Base-by-base conservation (phyloP, 108 stramenopile genomes). In the Skeletonema costatum region DNA sequence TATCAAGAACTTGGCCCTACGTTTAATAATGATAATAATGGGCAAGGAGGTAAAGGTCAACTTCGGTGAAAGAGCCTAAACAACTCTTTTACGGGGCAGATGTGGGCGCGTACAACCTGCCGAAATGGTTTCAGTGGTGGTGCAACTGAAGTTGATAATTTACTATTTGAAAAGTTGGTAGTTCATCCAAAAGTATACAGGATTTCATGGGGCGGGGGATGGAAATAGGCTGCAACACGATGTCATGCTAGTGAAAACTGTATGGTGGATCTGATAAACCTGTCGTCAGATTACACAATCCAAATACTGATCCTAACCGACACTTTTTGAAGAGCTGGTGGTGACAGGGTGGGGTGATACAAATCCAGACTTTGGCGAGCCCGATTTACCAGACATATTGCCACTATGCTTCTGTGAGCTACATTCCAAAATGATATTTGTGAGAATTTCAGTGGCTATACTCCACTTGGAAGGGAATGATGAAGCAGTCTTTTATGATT, bases 211-310 rank as follows among this genome's bases (percentile, higher is more conserved):
- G 19, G 53, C 53, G 7, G 21, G 25, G 25, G 25, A 56, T 56
- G 64, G 46, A 16, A 29, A 63, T 44, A 46, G 35, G 1, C 63
- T 75, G 65, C 74, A 68, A 33, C 81, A 82, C 62, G 83, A 83
- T 58, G 83, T 83, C 10, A 80, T 80, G 83, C 32, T 83, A 41
- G 79, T 83, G 2, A 83, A 83, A 83, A 32, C 44, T 83, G 12
- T 80, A 83, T 69, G 83, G 83, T 33, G 74, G 38, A 25, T 80
- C 78, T 2, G 74, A 75, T 39, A 60, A 76, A 62, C 75, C 74
- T 13, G 60, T 70, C 25, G 74, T 83, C 2, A 75, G 60, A 42
- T 30, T 83, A 38, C 79, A 83, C 60, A 76, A 83, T 60, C 83
- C 83, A n/a, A 35, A 36, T 29, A 39, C 36, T 14, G 69, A 63